Evolutionary conservation across 2,329 filamentous ascomycete species (phyloP), one percentile per base, ranked within the genome.

Genomic region (Colletotrichum trifolii): DNA sequence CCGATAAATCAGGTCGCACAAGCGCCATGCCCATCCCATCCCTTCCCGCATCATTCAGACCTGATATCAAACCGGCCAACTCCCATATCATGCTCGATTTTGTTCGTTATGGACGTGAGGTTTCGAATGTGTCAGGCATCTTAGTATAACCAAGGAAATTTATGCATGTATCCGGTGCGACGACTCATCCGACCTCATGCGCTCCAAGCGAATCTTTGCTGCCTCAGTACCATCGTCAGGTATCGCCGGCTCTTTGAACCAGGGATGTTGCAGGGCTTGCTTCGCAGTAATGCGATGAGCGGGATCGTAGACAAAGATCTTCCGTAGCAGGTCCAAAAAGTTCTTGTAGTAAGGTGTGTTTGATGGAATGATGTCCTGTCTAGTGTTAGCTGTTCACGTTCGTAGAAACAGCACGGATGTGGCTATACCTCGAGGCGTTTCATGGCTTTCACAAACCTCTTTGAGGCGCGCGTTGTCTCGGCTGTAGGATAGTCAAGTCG

Each of bases 371-470:
- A 90, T 90, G 67, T 90, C 87, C 88, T 91, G 46, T 10, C 56
- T 11, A 3, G 25, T 54, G 68, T 76, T 59, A 75, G 71, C 35
- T 6, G 17, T 12, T 9, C 39, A 38, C 43, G 9, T 7, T 49
- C 15, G 13, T 39, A 15, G 8, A 48, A 35, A 8, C 15, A 12
- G 25, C 7, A 13, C 35, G 9, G 10, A 11, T 8, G 11, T 12
- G n/a, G 25, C 38, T 52, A 6, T 78, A 91, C 89, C 66, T 85
- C 81, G 35, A 91, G 77, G 60, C 82, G 82, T 75, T 91, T 91
- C 89, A 91, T 91, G n/a, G 87, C 88, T 74, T 88, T 89, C 11
- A 91, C 89, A 71, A 91, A 91, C 70, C 87, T 81, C 67, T 84
- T 81, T 1, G 88, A 91, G 4, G 88, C 87, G 60, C 88, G 81